These are phyloP conservation scores for Amoeboaphelidium protococcarum DNA, from an alignment of 371 early-diverging fungal genomes.

Conservation along the genomic window DNA sequence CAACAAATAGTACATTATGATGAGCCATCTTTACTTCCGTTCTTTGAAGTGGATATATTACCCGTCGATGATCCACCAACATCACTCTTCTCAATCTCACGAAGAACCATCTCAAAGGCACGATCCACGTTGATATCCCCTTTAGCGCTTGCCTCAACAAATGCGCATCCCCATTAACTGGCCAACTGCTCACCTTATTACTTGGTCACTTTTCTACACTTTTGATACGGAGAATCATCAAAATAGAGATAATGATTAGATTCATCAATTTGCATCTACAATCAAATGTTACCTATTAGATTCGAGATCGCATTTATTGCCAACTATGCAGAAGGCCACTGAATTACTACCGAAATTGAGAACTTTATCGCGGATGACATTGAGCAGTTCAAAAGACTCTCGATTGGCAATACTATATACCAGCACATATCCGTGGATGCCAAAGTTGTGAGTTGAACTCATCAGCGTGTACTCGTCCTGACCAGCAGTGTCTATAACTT, in stretches of 20 bases:
- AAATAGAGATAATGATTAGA: neutral
- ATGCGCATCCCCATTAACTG: conserved; percentile 48
- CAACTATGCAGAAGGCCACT: conserved; percentile 25
- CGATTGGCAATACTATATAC: conserved; percentile 73
- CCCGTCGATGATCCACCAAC: too few species aligned
- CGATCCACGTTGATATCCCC: conserved; percentile 59
- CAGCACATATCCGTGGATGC: conserved; percentile 75
- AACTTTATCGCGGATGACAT: conserved; percentile 76
- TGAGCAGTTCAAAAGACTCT: conserved; percentile 62
- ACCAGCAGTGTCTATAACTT: conserved; percentile 88
- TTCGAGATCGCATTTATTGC: conserved; percentile 1
- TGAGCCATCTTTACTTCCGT: too few species aligned
- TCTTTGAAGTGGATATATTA: too few species aligned
- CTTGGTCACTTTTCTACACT: conserved; percentile 33
- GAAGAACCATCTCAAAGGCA: conserved; percentile 18
- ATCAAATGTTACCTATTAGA: too few species aligned
- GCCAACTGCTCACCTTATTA: conserved; percentile 54
- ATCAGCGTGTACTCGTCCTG: conserved; percentile 89
- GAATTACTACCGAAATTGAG: conserved; percentile 68
- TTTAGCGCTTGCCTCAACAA: conserved; percentile 71
- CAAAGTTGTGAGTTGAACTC: conserved; percentile 58
- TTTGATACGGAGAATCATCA: neutral
- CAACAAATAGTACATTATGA: too few species aligned
- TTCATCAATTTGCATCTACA: neutral
- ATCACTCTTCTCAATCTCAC: conserved; percentile 19